Evolutionary conservation across 371 early-diverging fungal species (phyloP), one percentile per base, ranked within the genome.

Genomic region (Apophysomyces elegans): DNA sequence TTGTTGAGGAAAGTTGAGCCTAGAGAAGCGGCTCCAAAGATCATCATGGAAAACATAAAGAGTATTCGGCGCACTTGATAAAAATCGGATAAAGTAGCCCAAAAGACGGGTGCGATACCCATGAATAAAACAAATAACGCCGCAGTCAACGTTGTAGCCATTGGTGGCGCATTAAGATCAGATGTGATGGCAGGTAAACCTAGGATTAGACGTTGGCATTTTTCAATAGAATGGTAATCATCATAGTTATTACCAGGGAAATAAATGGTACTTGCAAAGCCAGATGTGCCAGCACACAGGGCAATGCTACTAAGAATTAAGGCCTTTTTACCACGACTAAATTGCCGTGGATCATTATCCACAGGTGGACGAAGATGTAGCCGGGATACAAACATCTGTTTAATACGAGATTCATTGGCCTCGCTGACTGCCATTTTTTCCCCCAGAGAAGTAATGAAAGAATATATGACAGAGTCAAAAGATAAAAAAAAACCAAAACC

Each of bases 1-100:
- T 73, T 87, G 5, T 70, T 75, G 5, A 91, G 71, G n/a, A 90
- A 72, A 9, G 87, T 89, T 44, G 84, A 83, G 1, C 91, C 91
- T 12, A 94, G 50, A 11, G 89, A 89, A 21, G 90, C 86, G 4
- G 76, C 65, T 3, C 77, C 71, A 70, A 84, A 93, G 11, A 92
- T 77, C 4, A 80, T 7, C 73, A 87, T 84, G 3, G 90, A 87
- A 0, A 62, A 2, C 2, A 90, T 69, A 47, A 87, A 86, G 7
- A 90, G 75, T 0, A 73, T 67, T 36, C 87, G 83, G 18, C 92
- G 82, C 12, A 71, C 60, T 14, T 86, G 83, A 62, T 77, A 81
- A 13, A 62, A 50, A 64, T 92, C 92, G 0, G 90, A 86, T 32
- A 86, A 56, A 14, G 83, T 78, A 18, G 85, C 89, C 84, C 84